Evolutionary conservation across 2,329 filamentous ascomycete species (phyloP), one percentile per base, ranked within the genome.

Genomic region (Ambrosiella beaveri): DNA sequence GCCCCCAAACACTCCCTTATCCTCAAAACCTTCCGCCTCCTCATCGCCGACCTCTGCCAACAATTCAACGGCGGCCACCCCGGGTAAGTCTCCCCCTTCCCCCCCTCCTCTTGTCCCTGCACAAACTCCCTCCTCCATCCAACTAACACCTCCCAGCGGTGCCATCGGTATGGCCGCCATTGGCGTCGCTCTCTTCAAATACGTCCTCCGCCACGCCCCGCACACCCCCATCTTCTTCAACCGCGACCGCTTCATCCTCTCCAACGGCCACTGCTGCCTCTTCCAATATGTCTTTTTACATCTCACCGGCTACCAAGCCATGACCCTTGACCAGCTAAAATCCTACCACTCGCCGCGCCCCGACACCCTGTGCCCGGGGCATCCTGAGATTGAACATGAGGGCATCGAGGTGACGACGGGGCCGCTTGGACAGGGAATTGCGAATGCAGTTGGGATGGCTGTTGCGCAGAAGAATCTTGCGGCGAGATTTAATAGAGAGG

Each of bases 221-320:
- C 67, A 69, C n/a, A 74, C 74, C 45, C 74, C 76, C 7, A 64
- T 71, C 47, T 83, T 70, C 65, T 81, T 82, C 70, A 80, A 83
- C 65, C 71, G 80, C 40, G 80, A 83, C 63, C 74, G 79, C 19
- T 82, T 83, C 63, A 75, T 83, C 6, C 70, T 83, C 9, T 82
- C 78, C 62, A 97, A 98, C 79, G 93, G 93, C n/a, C 77, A 79
- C 62, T 72, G 74, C 1, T 76, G 75, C 63, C 68, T 80, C 19
- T 79, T 77, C 61, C 74, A 77, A 59, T 80, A 80, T 65, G 65
- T 68, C 0, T 75, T 80, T 61, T 67, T 77, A 7, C 74, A 81
- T 60, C 70, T 80, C 8, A 68, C 69, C 1, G 78, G 77, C 51
- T 79, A 78, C 67, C 72, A 74, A 61, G 66, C 67, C 60, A 78